phyloP scores from a whole-genome alignment of 2,329 filamentous ascomycete genomes.

The Leptoxyphium fumago region DNA sequence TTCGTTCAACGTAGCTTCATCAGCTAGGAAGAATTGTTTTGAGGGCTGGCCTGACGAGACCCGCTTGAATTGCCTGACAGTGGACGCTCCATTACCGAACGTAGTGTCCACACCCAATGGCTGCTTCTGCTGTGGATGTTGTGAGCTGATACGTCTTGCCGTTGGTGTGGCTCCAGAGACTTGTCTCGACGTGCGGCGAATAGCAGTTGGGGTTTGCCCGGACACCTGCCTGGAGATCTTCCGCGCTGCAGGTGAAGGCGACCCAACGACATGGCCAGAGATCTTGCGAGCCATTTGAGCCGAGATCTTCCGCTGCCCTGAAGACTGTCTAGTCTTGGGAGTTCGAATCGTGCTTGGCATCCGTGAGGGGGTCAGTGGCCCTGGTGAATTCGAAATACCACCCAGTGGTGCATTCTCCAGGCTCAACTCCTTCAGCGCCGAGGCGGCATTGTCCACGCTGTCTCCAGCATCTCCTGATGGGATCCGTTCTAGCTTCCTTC shows the following conservation, averaged over 20 bases:
- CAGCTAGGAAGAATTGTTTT: constrained; percentile 8
- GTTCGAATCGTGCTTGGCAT: constrained; percentile 23
- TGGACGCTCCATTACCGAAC: constrained; percentile 86
- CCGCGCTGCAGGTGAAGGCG: background rate
- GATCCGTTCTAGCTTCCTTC: constrained; percentile 32
- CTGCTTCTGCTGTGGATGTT: constrained; percentile 38
- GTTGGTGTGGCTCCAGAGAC: constrained; percentile 26
- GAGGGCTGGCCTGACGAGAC: constrained; percentile 41
- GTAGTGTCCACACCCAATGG: constrained; percentile 81
- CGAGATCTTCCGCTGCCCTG: constrained; percentile 23
- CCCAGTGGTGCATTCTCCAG: constrained; percentile 29
- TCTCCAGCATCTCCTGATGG: constrained; percentile 23
- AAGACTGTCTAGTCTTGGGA: constrained; percentile 17
- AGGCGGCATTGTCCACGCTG: constrained; percentile 20
- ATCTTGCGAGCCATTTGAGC: constrained; percentile 23
- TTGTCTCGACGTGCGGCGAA: constrained; percentile 17
- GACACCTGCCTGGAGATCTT: background rate
- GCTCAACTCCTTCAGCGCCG: constrained; percentile 27
- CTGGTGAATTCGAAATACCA: constrained; percentile 9
- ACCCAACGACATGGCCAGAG: constrained; percentile 4
- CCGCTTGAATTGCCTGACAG: constrained; percentile 78
- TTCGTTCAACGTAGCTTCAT: constrained; percentile 8
- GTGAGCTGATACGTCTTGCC: constrained; percentile 28
- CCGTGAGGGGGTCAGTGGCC: constrained; percentile 9
- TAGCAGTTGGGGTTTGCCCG: constrained; percentile 18